A percentile compares a stretch with the other conserved stretches of the same genome.
These are phyloP conservation scores for Myxozyma vanderwaltii DNA, from an alignment of 805 yeast species.

Conservation along the genomic window DNA sequence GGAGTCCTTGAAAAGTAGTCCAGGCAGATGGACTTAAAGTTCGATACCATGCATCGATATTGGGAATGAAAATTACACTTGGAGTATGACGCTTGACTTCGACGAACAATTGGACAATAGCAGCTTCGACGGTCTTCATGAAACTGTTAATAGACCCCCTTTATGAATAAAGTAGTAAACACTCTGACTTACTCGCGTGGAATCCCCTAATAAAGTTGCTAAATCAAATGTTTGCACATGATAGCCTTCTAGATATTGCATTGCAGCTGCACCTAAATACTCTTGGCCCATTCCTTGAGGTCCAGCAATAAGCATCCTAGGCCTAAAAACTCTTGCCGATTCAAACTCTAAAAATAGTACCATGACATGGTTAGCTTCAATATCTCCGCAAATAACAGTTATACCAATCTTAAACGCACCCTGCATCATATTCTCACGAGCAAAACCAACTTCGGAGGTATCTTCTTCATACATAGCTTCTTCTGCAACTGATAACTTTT, in stretches of 20 bases:
- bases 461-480: slow-evolving; percentile 66
- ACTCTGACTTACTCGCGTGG: slow-evolving; percentile 50
- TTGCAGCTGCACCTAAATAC: slow-evolving; percentile 77
- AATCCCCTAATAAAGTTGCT: slow-evolving; percentile 72
- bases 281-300: slow-evolving; percentile 81
- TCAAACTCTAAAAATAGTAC: slow-evolving; percentile 38
- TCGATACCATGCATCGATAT: slow-evolving; percentile 71
- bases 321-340: slow-evolving; percentile 74
- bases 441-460: slow-evolving; percentile 66
- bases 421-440: slow-evolving; percentile 61
- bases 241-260: slow-evolving; percentile 83
- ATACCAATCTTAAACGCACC: slow-evolving; percentile 21
- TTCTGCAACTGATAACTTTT: slow-evolving; percentile 60
- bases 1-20: slow-evolving; percentile 68
- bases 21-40: slow-evolving; percentile 70
- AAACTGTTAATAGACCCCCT: background rate
- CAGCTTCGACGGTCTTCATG: slow-evolving; percentile 69
- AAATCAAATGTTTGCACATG: slow-evolving; percentile 86
- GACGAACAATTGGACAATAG: slow-evolving; percentile 76
- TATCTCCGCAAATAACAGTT: too few species aligned
- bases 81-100: slow-evolving; percentile 93
- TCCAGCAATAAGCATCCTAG: slow-evolving; percentile 76
- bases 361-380: background rate
- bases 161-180: background rate
- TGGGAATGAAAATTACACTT: slow-evolving; percentile 79